Conservation (phyloP, 2,329 filamentous ascomycete genomes). For the Hypoxylon sp. region DNA sequence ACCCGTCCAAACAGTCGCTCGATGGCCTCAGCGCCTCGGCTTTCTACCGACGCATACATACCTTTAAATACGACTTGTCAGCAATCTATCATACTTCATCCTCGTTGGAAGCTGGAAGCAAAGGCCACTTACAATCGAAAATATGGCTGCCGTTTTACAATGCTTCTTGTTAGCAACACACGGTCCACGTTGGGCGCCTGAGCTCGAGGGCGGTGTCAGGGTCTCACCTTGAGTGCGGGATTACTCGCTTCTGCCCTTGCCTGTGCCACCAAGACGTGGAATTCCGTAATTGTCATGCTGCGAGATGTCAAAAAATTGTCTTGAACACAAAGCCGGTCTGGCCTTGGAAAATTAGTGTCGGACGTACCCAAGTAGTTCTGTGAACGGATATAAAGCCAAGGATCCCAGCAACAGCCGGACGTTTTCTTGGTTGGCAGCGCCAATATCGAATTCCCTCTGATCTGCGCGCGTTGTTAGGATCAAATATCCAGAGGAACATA, state of each 20-base stretch:
- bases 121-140: constrained; percentile 69
- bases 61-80: constrained; percentile 55
- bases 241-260: constrained; percentile 62
- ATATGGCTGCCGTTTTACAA: constrained; percentile 65
- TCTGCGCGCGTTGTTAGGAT: constrained; percentile 58
- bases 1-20: constrained; percentile 21
- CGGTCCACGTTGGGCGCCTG: constrained; percentile 2
- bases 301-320: constrained; percentile 31
- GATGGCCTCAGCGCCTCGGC: constrained; percentile 55
- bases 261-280: constrained; percentile 70
- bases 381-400: constrained; percentile 70
- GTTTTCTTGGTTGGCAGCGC: constrained; percentile 68
- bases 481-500: constrained; percentile 5
- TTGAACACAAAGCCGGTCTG: constrained; percentile 2
- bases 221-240: constrained; percentile 68
- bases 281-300: constrained; percentile 72
- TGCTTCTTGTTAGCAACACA: constrained; percentile 33
- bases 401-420: constrained; percentile 69
- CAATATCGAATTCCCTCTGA: constrained; percentile 67
- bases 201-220: constrained; percentile 15
- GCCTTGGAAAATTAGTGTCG: constrained; percentile 3
- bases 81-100: constrained; percentile 11
- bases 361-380: constrained; percentile 63
- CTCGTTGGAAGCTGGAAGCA: not conserved
- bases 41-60: constrained; percentile 76